Evolutionary conservation across 768 basidiomycete species (phyloP), one percentile per base, ranked within the genome.

Genomic region (Mycena olivaceomarginata): DNA sequence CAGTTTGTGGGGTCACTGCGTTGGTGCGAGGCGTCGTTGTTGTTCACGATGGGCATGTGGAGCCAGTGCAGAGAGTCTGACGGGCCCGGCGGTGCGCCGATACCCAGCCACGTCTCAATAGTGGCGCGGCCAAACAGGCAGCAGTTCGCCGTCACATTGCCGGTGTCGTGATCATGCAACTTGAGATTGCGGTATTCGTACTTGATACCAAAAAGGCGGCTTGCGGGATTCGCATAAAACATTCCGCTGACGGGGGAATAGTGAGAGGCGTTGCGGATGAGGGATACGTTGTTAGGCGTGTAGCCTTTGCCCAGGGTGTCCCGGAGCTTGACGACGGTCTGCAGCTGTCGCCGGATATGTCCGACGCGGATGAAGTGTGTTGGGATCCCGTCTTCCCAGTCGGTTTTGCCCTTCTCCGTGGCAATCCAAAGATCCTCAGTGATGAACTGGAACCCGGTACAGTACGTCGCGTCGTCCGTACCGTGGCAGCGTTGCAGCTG

Each of bases 401-500:
- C 37, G 16, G 25, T n/a, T 45, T 45, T 60, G 1, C 39, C 31
- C 40, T 63, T 62, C 25, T 64, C 56, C 15, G 70, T 72, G 40
- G 64, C 22, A 67, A 77, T 77, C 48, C 37, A 77, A 5, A 77
- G 20, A 31, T 77, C 76, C 12, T 72, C 60, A 2, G 76, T 72
- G 22, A 77, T 77, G 40, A 77, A 77, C 39, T 77, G 76, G 66
- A 77, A 77, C 9, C 76, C 76, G 20, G 70, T 68, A 41, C 67
- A 64, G 37, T 62, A 76, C 2, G 43, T 9, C 18, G 56, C 63
- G 31, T 53, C 4, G 51, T 15, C 1, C 20, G 31, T 57, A 7
- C 39, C 63, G 39, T 3, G 6, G 7, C 13, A n/a, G 25, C 51
- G 12, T 2, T 20, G 0, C 16, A 40, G 20, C 67, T 63, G 12